phyloP scores from a whole-genome alignment of 306 rosid species.

The Casuarina equisetifolia region DNA sequence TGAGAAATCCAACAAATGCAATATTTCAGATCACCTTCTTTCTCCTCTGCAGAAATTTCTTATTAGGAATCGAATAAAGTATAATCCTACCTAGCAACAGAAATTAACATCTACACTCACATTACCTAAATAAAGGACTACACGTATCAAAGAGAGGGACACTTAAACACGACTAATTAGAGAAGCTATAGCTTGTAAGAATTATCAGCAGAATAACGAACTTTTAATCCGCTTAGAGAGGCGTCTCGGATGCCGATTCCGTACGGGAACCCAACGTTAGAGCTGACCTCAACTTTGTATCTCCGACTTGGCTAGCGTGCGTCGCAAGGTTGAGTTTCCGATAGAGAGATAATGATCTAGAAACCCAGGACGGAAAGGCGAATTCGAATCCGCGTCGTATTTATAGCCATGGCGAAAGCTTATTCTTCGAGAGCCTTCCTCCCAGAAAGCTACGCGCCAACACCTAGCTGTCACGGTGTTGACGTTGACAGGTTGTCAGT shows the following conservation, averaged over 20 bases:
- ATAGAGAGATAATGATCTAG: background rate
- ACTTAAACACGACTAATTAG: background rate
- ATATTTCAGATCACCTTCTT: conserved; percentile 11
- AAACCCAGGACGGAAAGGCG: background rate
- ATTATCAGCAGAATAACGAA: conserved; percentile 37
- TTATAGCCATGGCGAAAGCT: conserved; percentile 15
- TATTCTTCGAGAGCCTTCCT: conserved; percentile 40
- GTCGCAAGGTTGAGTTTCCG: background rate
- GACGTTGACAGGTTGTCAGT: conserved; percentile 25
- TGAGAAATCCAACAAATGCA: background rate
- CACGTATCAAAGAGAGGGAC: background rate
- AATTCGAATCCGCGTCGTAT: conserved; percentile 12
- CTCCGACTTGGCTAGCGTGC: conserved; percentile 29
- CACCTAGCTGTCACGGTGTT: background rate
- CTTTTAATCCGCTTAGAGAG: conserved; percentile 29
- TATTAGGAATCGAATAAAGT: background rate
- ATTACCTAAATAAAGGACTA: conserved; percentile 33
- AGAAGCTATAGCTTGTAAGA: conserved; percentile 6
- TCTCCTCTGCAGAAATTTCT: background rate
- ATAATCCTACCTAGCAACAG: background rate
- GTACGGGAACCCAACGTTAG: background rate
- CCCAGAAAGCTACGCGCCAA: conserved; percentile 6
- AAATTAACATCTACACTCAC: conserved; percentile 8
- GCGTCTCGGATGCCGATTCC: conserved; percentile 24
- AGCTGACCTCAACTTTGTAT: conserved; percentile 11